Percentiles rank a stretch among this genome's conserved stretches.
These are phyloP conservation scores for Moesziomyces sp. DNA, from an alignment of 1,284 basidiomycete species.

Conservation along the genomic window DNA sequence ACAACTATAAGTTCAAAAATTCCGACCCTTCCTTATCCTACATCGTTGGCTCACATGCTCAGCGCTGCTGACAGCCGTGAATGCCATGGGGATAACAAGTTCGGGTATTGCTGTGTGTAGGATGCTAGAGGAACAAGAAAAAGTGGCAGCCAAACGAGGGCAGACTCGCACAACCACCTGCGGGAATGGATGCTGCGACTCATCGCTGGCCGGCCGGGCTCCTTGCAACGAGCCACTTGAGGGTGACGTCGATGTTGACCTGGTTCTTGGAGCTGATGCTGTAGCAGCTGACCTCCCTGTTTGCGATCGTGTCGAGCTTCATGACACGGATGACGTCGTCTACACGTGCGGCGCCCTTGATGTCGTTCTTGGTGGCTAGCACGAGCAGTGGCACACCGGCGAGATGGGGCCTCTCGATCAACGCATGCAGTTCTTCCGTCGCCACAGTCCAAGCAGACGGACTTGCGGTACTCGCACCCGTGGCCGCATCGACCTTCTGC, in stretches of 20 bases:
- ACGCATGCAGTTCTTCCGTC: constrained; percentile 87
- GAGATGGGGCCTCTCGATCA: constrained; percentile 80
- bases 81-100: too few relatives aligned
- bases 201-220: constrained; percentile 51
- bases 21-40: not conserved
- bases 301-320: constrained; percentile 75
- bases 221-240: constrained; percentile 70
- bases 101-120: constrained; percentile 10
- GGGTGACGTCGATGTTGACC: constrained; percentile 79
- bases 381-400: constrained; percentile 86
- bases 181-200: constrained; percentile 1
- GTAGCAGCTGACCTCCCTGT: constrained; percentile 69
- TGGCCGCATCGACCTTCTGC: too few relatives aligned
- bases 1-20: too few relatives aligned
- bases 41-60: too few relatives aligned
- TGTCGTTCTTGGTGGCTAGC: constrained; percentile 95
- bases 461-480: constrained; percentile 11
- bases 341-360: constrained; percentile 81
- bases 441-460: constrained; percentile 72
- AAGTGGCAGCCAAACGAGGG: too few relatives aligned
- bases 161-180: not conserved
- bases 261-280: constrained; percentile 86
- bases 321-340: constrained; percentile 86
- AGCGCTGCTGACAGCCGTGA: too few relatives aligned
- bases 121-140: not conserved